These are phyloP conservation scores for Lichtheimia ramosa DNA, from an alignment of 371 early-diverging fungal genomes.

Conservation along the genomic window DNA sequence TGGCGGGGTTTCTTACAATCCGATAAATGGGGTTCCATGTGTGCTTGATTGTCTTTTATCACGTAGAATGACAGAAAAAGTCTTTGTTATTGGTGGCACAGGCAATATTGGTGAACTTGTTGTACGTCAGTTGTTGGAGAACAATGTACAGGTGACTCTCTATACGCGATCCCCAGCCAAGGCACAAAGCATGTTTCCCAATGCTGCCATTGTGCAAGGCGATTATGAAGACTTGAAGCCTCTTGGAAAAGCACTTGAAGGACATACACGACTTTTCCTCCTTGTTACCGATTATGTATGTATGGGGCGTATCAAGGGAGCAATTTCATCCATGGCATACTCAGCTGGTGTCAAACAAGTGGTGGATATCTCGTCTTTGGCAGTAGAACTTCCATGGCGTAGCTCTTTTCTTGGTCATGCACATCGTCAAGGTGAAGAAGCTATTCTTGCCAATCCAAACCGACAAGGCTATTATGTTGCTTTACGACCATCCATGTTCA, in stretches of 20 bases:
- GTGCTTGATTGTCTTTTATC: no score
- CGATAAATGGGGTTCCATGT: no score
- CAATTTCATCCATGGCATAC: conserved; percentile 14
- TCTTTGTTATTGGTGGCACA: conserved; percentile 22
- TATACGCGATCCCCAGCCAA: conserved; percentile 17
- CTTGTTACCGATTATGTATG: neutral
- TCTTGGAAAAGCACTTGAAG: conserved; percentile 19
- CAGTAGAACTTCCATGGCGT: conserved; percentile 25
- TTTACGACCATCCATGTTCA: conserved; percentile 14
- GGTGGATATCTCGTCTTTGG: conserved; percentile 27
- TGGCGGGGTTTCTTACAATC: no score
- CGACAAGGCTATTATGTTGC: conserved; percentile 17
- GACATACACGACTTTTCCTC: conserved; percentile 33
- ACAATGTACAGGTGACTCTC: conserved; percentile 10
- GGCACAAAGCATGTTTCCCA: conserved; percentile 8
- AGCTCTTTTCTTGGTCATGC: conserved; percentile 14
- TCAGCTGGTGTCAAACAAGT: conserved; percentile 36
- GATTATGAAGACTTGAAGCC: conserved; percentile 22
- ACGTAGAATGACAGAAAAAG: neutral
- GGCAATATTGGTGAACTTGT: conserved; percentile 13
- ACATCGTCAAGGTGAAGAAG: conserved; percentile 27
- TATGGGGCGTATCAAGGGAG: neutral
- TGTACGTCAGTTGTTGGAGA: conserved; percentile 12
- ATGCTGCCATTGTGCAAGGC: conserved; percentile 19
- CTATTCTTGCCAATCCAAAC: conserved; percentile 21